phyloP scores from a whole-genome alignment of 2,329 filamentous ascomycete genomes.

The Pseudonectria buxi region DNA sequence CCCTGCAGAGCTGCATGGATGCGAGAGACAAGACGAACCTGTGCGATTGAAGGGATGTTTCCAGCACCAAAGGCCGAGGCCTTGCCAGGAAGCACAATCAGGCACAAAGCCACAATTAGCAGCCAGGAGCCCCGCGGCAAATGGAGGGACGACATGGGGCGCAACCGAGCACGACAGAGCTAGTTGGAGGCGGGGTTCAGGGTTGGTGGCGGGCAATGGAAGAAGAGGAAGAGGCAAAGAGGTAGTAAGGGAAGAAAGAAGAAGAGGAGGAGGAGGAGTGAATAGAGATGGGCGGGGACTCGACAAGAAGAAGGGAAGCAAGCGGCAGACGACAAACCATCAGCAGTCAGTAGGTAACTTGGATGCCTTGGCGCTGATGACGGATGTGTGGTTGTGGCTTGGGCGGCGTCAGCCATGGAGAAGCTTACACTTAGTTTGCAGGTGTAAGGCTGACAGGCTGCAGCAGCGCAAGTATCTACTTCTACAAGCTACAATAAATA shows the following conservation, averaged over 20 bases:
- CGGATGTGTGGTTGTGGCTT: slow-evolving; percentile 1
- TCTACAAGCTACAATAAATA: too few species aligned
- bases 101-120: slow-evolving; percentile 41
- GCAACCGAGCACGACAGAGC: slow-evolving; percentile 21
- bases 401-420: not conserved
- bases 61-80: slow-evolving; percentile 61
- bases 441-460: too few species aligned
- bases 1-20: not conserved
- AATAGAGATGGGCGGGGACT: too few species aligned
- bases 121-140: slow-evolving; percentile 44
- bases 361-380: slow-evolving; percentile 1
- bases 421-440: not conserved
- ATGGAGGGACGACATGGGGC: slow-evolving; percentile 40
- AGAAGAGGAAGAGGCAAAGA: slow-evolving; percentile 2
- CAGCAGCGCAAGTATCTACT: too few species aligned
- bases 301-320: too few species aligned
- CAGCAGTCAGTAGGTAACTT: too few species aligned
- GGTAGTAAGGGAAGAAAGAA: slow-evolving; percentile 1
- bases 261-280: slow-evolving; percentile 1
- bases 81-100: slow-evolving; percentile 51
- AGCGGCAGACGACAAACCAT: too few species aligned
- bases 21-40: slow-evolving; percentile 23
- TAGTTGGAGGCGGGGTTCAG: slow-evolving; percentile 4
- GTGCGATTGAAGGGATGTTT: slow-evolving; percentile 61
- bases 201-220: slow-evolving; percentile 2